Evolutionary conservation across 257 asterid genomes (phyloP).

Genomic region (Buddleja alternifolia): DNA sequence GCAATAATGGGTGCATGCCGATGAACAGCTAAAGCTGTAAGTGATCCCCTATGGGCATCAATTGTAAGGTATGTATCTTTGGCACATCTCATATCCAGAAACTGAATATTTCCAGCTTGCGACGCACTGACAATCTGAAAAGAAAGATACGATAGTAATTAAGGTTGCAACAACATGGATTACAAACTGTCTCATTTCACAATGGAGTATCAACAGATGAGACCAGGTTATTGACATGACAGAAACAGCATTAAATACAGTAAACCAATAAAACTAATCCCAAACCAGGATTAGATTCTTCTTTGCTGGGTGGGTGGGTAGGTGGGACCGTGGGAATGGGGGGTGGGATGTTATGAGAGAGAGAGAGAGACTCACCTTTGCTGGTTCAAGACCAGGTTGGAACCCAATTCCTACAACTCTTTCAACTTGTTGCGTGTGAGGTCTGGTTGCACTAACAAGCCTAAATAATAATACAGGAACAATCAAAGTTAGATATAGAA

Average conservation of each 20-base stretch:
- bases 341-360: not conserved
- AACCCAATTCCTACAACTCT: constrained; percentile 87
- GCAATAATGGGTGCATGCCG: constrained; percentile 82
- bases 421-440: constrained; percentile 75
- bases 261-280: not conserved
- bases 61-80: constrained; percentile 74
- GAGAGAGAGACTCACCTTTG: constrained; percentile 54
- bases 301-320: not conserved
- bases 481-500: constrained; percentile 7
- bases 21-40: constrained; percentile 96
- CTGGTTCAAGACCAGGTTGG: constrained; percentile 93
- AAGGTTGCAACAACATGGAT: constrained; percentile 34
- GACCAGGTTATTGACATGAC: not conserved
- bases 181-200: constrained; percentile 8
- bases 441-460: constrained; percentile 68
- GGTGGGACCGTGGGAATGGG: not conserved
- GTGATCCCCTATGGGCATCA: constrained; percentile 93
- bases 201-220: not conserved
- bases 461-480: constrained; percentile 35
- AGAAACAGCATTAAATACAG: constrained; percentile 1
- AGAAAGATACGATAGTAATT: constrained; percentile 16
- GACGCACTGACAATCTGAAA: constrained; percentile 90
- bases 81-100: constrained; percentile 69
- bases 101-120: constrained; percentile 92
- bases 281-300: not conserved